Base-by-base conservation (phyloP, 2,329 filamentous ascomycete species). In the Cercospora zeina region DNA sequence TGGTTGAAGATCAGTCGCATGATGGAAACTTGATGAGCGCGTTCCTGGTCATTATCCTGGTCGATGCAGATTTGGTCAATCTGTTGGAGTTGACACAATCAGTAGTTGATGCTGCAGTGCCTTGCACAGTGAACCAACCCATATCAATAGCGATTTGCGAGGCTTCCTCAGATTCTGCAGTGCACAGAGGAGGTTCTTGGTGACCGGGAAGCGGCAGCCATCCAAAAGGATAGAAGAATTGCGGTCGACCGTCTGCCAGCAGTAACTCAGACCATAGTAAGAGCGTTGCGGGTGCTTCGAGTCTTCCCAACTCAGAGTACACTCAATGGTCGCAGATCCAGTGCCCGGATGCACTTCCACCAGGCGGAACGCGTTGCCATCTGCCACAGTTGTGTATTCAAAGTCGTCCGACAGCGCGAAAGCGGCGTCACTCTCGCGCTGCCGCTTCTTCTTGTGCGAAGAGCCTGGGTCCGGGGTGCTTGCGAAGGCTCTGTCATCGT, bases 1-100 rank as follows among this genome's bases (percentile, higher is more conserved):
- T 65, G 59, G 21, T 60, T 65, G 67, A 73, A 77, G 37, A 77
- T 74, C 3, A 72, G 55, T 9, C 72, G 69, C 73, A 77, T 77
- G 30, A 76, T 71, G 3, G 66, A 68, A 4, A 77, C 72, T 62
- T 76, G 75, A 21, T 71, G 64, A 4, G 62, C 67, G 19, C 72
- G 71, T 45, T 77, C 74, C 4, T 56, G 49, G 19, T 65, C 50
- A 61, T 76, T 69, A 1, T 64, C 54, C 59, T 76, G 74, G 36
- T 77, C 73, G 53, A 77, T 76, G 47, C 73, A 71, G 42, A 71
- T 65, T 34, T 71, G 69, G 59, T 72, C 70, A 11, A 68, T 62
- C 66, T 62, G 14, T 21, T 7, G 4, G 13, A 14, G 37, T 4
- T 14, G 27, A 19, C 11, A 58, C 47, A 6, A 33, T 55, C 31